Conservation (phyloP, 371 early-diverging fungal genomes). For the Rhizomucor pusillus region DNA sequence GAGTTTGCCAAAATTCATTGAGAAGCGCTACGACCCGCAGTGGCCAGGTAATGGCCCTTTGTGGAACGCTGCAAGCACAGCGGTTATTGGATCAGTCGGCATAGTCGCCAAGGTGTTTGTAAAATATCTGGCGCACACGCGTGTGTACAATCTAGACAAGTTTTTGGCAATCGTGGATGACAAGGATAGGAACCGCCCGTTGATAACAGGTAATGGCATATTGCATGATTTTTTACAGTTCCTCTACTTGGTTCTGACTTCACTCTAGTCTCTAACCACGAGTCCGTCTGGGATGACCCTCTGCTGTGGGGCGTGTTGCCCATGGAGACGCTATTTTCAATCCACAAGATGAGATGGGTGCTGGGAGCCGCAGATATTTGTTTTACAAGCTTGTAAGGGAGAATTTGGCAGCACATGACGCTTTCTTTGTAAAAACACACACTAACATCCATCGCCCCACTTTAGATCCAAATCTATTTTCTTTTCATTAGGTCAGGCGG, state of each 20-base stretch:
- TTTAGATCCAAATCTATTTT: conserved; percentile 60
- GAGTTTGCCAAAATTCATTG: conserved; percentile 28
- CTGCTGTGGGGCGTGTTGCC: conserved; percentile 79
- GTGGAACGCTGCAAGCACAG: conserved; percentile 50
- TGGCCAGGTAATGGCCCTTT: conserved; percentile 24
- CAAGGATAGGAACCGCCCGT: conserved; percentile 52
- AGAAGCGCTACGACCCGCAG: conserved; percentile 19
- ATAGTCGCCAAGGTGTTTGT: conserved; percentile 53
- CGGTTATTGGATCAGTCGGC: conserved; percentile 44
- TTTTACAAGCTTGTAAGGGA: conserved; percentile 63
- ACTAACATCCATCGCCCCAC: too few species aligned
- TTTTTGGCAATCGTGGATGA: conserved; percentile 57
- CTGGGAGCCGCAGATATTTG: conserved; percentile 86
- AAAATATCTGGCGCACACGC: conserved; percentile 48
- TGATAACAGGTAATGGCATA: conserved; percentile 60
- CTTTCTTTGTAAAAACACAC: too few species aligned
- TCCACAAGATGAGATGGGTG: conserved; percentile 72
- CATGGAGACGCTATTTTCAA: conserved; percentile 40
- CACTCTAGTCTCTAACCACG: conserved; percentile 45
- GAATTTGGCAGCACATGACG: too few species aligned
- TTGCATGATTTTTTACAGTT: conserved; percentile 1
- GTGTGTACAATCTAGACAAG: conserved; percentile 55
- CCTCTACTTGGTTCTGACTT: background rate
- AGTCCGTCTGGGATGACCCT: conserved; percentile 78
- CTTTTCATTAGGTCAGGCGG: conserved; percentile 77